Evolutionary conservation across 2,329 filamentous ascomycete genomes (phyloP), one percentile per base, ranked within the genome.

Genomic region (Pestalotiopsis sp.): DNA sequence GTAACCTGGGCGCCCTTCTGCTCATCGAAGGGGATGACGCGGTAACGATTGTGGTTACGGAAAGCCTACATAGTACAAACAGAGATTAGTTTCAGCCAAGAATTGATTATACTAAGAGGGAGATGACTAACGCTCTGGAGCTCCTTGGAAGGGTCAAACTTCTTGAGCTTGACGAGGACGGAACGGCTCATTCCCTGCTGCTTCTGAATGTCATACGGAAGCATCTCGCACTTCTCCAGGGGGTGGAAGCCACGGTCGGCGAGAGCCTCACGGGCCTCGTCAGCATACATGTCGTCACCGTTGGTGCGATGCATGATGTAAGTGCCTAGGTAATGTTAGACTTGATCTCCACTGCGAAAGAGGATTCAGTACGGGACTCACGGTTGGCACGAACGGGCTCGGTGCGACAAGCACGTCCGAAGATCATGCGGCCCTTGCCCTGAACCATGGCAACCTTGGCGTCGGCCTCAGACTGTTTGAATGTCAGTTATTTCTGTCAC

Each of bases 351-450:
- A 20, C 36, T 23, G 3, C 9, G 3, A 39, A 23, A 41, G 13
- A 17, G 12, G 9, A 52, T 49, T 59, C 17, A 7, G 4, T 9
- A n/a, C 17, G 38, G 20, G 61, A 78, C 86, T 80, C 77, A 88
- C 89, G 82, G 72, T 89, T 87, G 31, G 86, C 88, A 71, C 86
- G 86, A 23, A 87, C 87, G 77, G 83, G 86, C 78, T 92, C 89
- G 23, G 84, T 87, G 20, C 90, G 87, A 76, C 87, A 88, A 13
- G 84, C 80, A 12, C 90, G 86, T 14, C 87, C 88, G 58, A 86
- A 81, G 66, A 91, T 86, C 3, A 83, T 69, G 9, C 79, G 75
- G 13, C 85, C 86, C 57, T 81, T 82, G 9, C 85, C 88, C 3
- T 83, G 68, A 2, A 73, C 71, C 66, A 88, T 79, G 23, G 88